A percentile compares a stretch with the other conserved stretches of the same genome.
Conservation (phyloP, 108 stramenopile species). For the Pseudonitzschia pungens region DNA sequence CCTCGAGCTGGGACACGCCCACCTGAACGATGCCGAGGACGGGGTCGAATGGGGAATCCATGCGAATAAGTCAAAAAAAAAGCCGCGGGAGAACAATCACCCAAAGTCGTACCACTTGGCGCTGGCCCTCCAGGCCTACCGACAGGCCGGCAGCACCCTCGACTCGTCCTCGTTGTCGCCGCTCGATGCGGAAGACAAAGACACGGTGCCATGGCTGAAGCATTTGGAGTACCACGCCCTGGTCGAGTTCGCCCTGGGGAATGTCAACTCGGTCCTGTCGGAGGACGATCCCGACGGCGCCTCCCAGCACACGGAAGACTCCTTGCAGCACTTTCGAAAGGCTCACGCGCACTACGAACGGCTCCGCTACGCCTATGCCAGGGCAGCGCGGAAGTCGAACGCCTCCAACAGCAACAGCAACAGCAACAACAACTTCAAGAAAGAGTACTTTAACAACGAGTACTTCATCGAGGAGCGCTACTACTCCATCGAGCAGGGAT, state of each 20-base stretch:
- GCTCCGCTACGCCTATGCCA: background rate
- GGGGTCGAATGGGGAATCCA: background rate
- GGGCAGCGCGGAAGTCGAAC: background rate
- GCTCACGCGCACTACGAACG: background rate
- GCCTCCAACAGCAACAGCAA: background rate
- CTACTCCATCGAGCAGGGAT: slow-evolving; percentile 6
- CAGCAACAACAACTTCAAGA: background rate
- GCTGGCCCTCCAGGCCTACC: background rate
- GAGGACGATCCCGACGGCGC: background rate
- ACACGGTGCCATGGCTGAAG: background rate
- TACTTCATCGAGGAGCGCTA: slow-evolving; percentile 7
- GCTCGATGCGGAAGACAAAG: background rate
- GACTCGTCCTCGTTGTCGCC: background rate
- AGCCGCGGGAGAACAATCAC: background rate
- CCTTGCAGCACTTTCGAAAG: background rate
- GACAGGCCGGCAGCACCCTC: background rate
- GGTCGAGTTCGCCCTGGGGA: background rate
- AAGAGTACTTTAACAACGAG: background rate
- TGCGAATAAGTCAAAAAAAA: background rate
- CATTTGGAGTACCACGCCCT: background rate
- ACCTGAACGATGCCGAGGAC: slow-evolving; percentile 4
- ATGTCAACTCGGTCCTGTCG: background rate
- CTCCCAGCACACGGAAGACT: background rate
- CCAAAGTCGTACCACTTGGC: background rate
- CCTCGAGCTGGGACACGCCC: slow-evolving; percentile 19